Evolutionary conservation across 169 alveolate species (phyloP).

Genomic region (Cryptosporidium canis): DNA sequence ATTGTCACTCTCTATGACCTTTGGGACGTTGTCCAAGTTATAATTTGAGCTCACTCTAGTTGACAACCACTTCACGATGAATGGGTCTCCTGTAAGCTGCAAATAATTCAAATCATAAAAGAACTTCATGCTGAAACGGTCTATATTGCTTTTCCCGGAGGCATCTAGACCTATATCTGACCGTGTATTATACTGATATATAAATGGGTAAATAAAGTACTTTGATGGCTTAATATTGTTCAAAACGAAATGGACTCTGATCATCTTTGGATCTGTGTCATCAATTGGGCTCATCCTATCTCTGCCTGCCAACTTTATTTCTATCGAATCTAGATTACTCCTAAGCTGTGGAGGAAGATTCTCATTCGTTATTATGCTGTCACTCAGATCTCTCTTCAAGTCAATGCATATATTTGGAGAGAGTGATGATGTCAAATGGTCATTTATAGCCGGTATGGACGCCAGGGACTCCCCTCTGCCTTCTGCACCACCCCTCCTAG

Average conservation of each 20-base stretch:
- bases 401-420: conserved; percentile 65
- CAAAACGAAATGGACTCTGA: background rate
- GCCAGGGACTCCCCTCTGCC: background rate
- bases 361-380: conserved; percentile 20
- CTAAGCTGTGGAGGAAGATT: conserved; percentile 52
- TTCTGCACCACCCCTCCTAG: background rate
- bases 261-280: conserved; percentile 19
- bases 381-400: background rate
- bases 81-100: background rate
- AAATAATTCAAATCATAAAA: conserved; percentile 28
- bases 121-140: background rate
- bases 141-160: background rate
- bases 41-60: background rate
- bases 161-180: background rate
- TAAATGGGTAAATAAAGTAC: conserved; percentile 36
- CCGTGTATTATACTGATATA: conserved; percentile 18
- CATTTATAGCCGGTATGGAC: conserved; percentile 18
- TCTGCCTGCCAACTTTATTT: background rate
- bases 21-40: conserved; percentile 31
- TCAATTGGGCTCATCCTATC: background rate
- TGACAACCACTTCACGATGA: conserved; percentile 37
- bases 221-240: conserved; percentile 36
- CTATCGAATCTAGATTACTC: conserved; percentile 25
- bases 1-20: background rate
- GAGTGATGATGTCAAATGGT: conserved; percentile 29